phyloP scores from a whole-genome alignment of 805 yeast genomes.

The Metschnikowia vanudenii region DNA sequence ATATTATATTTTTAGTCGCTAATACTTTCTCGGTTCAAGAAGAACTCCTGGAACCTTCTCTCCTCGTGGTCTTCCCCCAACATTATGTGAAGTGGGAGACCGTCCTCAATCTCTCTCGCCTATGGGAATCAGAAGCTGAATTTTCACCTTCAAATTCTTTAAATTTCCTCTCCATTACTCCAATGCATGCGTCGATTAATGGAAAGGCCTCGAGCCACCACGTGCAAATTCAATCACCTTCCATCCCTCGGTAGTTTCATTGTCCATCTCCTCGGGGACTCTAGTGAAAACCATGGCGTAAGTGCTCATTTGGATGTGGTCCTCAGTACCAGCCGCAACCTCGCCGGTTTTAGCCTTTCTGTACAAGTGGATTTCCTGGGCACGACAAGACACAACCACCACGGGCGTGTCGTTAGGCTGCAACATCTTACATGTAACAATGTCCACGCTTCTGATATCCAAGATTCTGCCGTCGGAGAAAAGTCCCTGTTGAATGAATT shows the following conservation, averaged over 20 bases:
- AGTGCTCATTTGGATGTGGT: conserved; percentile 86
- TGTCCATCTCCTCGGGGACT: conserved; percentile 86
- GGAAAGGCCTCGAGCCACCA: conserved; percentile 85
- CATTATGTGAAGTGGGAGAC: too few species aligned
- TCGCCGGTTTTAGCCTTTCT: conserved; percentile 90
- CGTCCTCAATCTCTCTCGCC: too few species aligned
- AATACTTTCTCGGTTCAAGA: not conserved
- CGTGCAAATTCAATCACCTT: conserved; percentile 90
- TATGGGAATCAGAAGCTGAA: too few species aligned
- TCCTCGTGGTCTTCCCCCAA: too few species aligned
- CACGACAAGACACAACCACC: conserved; percentile 89
- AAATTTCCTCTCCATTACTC: not conserved
- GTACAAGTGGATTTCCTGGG: conserved; percentile 90
- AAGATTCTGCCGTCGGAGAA: conserved; percentile 88
- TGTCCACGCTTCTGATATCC: conserved; percentile 93
- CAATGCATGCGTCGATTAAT: conserved; percentile 19
- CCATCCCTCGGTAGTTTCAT: conserved; percentile 96
- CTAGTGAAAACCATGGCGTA: conserved; percentile 96
- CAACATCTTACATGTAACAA: conserved; percentile 80
- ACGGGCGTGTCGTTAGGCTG: conserved; percentile 94
- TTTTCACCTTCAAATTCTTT: too few species aligned
- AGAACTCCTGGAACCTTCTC: too few species aligned
- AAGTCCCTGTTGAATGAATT: conserved; percentile 84
- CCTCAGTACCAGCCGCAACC: conserved; percentile 93
- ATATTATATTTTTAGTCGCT: too few species aligned